Evolutionary conservation across 2,329 filamentous ascomycete species (phyloP), one percentile per base, ranked within the genome.

Genomic region (Phaeosphaeria sp.): DNA sequence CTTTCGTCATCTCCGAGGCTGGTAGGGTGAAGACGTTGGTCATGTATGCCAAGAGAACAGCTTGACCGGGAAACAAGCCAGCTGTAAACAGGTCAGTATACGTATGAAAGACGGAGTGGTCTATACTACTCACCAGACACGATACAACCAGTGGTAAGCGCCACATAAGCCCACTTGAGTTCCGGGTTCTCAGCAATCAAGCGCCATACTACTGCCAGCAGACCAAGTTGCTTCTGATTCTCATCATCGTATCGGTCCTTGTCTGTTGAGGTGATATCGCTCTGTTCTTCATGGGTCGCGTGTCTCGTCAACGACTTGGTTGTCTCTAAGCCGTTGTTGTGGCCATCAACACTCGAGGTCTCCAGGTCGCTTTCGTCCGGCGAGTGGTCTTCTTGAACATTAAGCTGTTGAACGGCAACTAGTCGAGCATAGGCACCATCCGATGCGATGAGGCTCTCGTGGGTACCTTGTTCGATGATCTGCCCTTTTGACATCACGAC

Each of bases 391-490:
- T 60, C 18, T 55, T 54, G 27, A 68, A 67, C 49, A 70, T 61
- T 75, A 7, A 78, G 65, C 55, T 91, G 89, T 76, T 99, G 95
- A 2, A 94, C 93, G 52, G 92, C 89, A 7, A 98, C 93, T 11
- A 98, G 86, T 56, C 89, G 91, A 76, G 86, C 90, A 77, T 98
- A 99, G 8, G 93, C 89, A 20, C 87, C 88, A 62, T 86, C 80
- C 58, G 78, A 83, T 65, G 88, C 86, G 2, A 98, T 81, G 11
- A 99, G 84, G 15, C 90, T 84, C 57, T 94, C 87, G 74, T 98
- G 95, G 0, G 87, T 93, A 51, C 95, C 95, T 77, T 97, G 93
- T 77, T 99, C 95, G 13, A 96, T 84, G 58, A 99, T 96, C n/a
- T 84, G 81, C 13, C 95, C 95, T 59, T 88, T 80, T 4, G 88